Conservation (phyloP, 768 basidiomycete species). For the Gyrodon lividus region DNA sequence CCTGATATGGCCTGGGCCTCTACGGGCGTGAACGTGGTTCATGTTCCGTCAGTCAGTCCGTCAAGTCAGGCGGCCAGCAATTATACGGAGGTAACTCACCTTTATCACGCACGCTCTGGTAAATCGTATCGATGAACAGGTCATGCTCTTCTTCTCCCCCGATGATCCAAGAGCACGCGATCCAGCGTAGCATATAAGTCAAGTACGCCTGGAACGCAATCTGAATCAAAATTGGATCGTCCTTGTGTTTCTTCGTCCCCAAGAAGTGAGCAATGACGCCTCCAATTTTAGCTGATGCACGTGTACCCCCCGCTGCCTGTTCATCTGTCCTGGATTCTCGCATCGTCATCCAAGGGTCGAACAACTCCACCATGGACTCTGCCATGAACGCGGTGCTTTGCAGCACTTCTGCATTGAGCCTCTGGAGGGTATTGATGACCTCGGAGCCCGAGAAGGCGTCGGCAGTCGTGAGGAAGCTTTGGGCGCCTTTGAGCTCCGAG, state of each 20-base stretch:
- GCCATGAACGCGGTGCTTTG: conserved; percentile 49
- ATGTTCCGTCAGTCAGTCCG: neutral
- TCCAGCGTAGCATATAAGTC: conserved; percentile 27
- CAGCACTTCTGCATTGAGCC: conserved; percentile 47
- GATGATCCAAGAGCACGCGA: conserved; percentile 29
- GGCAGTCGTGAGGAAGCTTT: conserved; percentile 44
- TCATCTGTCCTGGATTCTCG: conserved; percentile 16
- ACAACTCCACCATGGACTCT: conserved; percentile 45
- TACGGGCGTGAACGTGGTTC: conserved; percentile 16
- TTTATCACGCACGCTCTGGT: conserved; percentile 33
- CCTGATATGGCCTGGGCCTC: conserved; percentile 45
- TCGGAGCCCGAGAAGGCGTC: conserved; percentile 47
- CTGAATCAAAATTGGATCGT: conserved; percentile 37
- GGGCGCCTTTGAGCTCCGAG: conserved; percentile 44
- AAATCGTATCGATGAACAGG: conserved; percentile 28
- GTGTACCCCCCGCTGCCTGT: conserved; percentile 24
- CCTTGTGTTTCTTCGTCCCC: conserved; percentile 27
- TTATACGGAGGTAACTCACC: conserved; percentile 26
- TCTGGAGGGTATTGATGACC: conserved; percentile 41
- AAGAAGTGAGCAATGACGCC: conserved; percentile 26
- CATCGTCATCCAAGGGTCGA: conserved; percentile 23
- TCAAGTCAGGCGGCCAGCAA: neutral
- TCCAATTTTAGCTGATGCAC: conserved; percentile 22
- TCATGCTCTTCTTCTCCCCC: conserved; percentile 25
- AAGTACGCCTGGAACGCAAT: conserved; percentile 36